phyloP scores from a whole-genome alignment of 768 basidiomycete genomes.

The Russula compacta region DNA sequence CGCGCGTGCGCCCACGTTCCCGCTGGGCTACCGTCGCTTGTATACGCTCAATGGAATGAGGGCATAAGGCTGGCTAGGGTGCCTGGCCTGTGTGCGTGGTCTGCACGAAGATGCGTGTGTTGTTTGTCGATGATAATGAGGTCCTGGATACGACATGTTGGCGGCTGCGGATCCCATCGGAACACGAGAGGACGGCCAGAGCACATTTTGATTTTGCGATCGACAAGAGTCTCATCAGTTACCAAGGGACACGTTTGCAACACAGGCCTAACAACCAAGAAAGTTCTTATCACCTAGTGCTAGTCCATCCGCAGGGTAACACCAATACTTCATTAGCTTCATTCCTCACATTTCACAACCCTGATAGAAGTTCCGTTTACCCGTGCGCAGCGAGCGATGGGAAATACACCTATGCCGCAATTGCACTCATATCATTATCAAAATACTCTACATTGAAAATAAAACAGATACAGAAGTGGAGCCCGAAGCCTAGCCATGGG shows the following conservation, averaged over 20 bases:
- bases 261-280: not conserved
- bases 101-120: not conserved
- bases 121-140: not conserved
- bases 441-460: constrained; percentile 2
- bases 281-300: not conserved
- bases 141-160: not conserved
- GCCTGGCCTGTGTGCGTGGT: not conserved
- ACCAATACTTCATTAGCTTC: not conserved
- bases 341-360: not conserved
- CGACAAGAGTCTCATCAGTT: no score
- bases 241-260: no score
- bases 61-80: constrained; percentile 24
- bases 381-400: not conserved
- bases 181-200: no score
- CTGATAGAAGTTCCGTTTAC: not conserved
- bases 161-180: no score
- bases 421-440: constrained; percentile 5
- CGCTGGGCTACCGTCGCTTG: constrained; percentile 46
- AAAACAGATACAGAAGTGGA: not conserved
- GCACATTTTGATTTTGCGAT: not conserved
- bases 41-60: constrained; percentile 40
- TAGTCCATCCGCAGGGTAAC: not conserved
- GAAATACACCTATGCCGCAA: not conserved
- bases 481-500: not conserved
- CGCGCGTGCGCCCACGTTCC: constrained; percentile 35